phyloP scores from a whole-genome alignment of 2,329 filamentous ascomycete species.

The Exophiala viscosa region DNA sequence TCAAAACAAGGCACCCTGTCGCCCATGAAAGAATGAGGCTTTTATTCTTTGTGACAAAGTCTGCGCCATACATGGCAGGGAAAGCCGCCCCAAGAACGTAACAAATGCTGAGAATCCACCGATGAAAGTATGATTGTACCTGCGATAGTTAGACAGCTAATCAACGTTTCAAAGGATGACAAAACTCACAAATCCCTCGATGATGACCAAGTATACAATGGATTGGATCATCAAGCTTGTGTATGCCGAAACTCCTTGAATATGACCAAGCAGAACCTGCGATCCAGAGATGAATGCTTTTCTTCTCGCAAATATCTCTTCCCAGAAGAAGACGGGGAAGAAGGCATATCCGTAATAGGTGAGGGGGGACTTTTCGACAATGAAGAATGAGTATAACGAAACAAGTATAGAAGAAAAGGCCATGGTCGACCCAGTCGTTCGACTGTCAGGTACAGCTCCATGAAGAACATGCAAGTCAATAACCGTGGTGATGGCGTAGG shows the following conservation, averaged over 20 bases:
- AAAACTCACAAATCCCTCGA: constrained; percentile 67
- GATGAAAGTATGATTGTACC: constrained; percentile 88
- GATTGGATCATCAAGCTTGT: constrained; percentile 61
- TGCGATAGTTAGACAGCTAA: constrained; percentile 36
- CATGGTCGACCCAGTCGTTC: constrained; percentile 57
- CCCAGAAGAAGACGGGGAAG: constrained; percentile 95
- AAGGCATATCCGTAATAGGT: constrained; percentile 89
- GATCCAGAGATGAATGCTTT: constrained; percentile 65
- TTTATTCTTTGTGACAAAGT: constrained; percentile 66
- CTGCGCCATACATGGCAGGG: constrained; percentile 69
- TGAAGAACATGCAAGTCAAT: constrained; percentile 83
- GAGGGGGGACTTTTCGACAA: constrained; percentile 71
- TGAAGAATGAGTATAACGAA: constrained; percentile 71
- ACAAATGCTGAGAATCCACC: constrained; percentile 77
- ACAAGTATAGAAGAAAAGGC: constrained; percentile 75
- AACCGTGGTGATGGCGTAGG: constrained; percentile 83
- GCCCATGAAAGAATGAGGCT: constrained; percentile 68
- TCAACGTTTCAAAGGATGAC: background rate
- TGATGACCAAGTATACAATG: constrained; percentile 65
- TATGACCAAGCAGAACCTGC: constrained; percentile 64
- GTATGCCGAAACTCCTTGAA: constrained; percentile 58
- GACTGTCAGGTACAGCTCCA: constrained; percentile 60
- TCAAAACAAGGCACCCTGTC: constrained; percentile 75
- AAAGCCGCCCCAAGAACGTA: constrained; percentile 75
- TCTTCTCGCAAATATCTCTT: constrained; percentile 80